Base-by-base conservation (phyloP, 2,329 filamentous ascomycete genomes). In the Pestalotiopsis sp. region DNA sequence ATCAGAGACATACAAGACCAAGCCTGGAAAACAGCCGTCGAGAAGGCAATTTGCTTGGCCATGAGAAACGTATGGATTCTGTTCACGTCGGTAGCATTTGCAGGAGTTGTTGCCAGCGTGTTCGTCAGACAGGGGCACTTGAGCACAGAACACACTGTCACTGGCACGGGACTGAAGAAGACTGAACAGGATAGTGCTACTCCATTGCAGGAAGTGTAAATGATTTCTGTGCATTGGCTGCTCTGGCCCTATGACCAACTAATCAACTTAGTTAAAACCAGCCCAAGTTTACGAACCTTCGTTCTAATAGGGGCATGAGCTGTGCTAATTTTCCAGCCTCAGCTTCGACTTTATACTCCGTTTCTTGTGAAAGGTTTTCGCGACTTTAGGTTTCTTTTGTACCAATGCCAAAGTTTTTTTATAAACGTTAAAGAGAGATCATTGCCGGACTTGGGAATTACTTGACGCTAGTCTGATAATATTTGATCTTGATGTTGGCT, bases 91-190 rank as follows among this genome's bases (percentile, higher is more conserved):
- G 38, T 57, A 3, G 63, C 63, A 58, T 38, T 44, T 65, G 24
- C 35, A n/a, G 63, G 63, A 17, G 2, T 65, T 24, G 44, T 65
- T 17, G 52, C 63, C 3, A 57, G 63, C 20, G n/a, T 39, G 38
- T 57, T 65, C n/a, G 24, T 65, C 17, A 58, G 35, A 14, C 44
- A 57, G 52, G 24, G 44, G 0, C 22, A 65, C 52, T 56, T 65
- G 63, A 65, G 48, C n/a, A 57, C 44, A 17, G 63, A 65, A 58
- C 63, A 65, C 17, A 65, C 48, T 20, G 63, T 24, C 3, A 65
- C 63, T 30, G 52, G 22, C 14, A 65, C 63, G 35, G 63, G 63
- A 13, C 20, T 65, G 20, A 56, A 65, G 48, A 65, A 65, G 40
- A 13, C 17, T 1, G 40, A 58, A 35, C 2, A 26, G 10, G 56